phyloP scores from a whole-genome alignment of 768 basidiomycete species.

The Hypholoma sublateritium region DNA sequence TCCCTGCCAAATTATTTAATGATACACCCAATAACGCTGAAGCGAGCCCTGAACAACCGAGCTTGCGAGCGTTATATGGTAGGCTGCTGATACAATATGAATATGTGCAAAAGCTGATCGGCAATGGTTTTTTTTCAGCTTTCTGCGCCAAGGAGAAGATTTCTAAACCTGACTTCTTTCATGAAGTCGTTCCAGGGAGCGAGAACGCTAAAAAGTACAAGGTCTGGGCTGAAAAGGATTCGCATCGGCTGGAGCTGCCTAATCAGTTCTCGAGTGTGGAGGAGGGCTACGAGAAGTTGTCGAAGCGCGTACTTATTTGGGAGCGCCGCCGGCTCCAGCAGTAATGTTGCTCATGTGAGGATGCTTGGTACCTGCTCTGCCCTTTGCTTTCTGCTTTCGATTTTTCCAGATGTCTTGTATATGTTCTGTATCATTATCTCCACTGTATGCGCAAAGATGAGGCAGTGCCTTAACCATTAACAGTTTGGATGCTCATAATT shows the following conservation, averaged over 20 bases:
- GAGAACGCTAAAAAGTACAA: slow-evolving; percentile 30
- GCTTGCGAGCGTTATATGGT: slow-evolving; percentile 21
- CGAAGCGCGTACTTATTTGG: slow-evolving; percentile 41
- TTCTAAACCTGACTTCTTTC: slow-evolving; percentile 32
- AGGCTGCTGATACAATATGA: not conserved
- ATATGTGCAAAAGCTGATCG: too few relatives aligned
- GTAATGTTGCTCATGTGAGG: too few relatives aligned
- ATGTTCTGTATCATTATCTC: not conserved
- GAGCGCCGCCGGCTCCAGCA: slow-evolving; percentile 18
- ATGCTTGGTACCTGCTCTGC: not conserved
- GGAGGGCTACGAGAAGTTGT: slow-evolving; percentile 42
- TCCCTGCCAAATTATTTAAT: not conserved
- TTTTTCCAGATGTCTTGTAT: not conserved
- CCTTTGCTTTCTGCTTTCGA: not conserved
- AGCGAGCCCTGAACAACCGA: not conserved
- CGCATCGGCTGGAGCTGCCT: slow-evolving; percentile 43
- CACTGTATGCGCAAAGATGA: not conserved
- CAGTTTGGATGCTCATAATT: too few relatives aligned
- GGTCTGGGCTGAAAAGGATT: slow-evolving; percentile 49
- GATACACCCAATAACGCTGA: not conserved
- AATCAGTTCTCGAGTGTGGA: slow-evolving; percentile 34
- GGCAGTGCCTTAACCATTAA: too few relatives aligned
- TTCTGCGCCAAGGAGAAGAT: slow-evolving; percentile 20
- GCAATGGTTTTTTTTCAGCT: slow-evolving; percentile 6
- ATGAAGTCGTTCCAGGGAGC: slow-evolving; percentile 24